phyloP scores from a whole-genome alignment of 2,329 filamentous ascomycete species.

The Exserohilum turcica region DNA sequence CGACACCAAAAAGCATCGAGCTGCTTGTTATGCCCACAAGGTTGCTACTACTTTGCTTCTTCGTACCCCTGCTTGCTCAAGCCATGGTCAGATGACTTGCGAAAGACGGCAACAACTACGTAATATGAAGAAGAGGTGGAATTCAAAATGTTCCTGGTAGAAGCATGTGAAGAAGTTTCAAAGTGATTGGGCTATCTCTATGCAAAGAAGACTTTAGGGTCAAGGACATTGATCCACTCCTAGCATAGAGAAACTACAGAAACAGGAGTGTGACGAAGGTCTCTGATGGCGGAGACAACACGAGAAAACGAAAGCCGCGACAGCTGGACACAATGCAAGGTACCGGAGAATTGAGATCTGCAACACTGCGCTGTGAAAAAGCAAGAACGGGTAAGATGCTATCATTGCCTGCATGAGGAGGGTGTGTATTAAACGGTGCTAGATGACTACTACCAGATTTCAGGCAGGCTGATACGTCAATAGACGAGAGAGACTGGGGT shows the following conservation, averaged over 20 bases:
- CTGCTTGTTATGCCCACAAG: not conserved
- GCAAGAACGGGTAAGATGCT: not conserved
- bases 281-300: not conserved
- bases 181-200: no score
- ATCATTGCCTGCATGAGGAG: not conserved
- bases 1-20: no score
- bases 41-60: not conserved
- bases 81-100: not conserved
- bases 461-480: not conserved
- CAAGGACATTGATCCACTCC: no score
- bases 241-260: no score
- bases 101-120: not conserved
- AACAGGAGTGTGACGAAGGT: no score
- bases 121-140: not conserved
- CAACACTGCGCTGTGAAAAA: not conserved
- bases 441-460: not conserved
- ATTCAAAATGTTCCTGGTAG: not conserved
- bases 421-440: not conserved
- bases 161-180: no score
- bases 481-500: not conserved
- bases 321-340: no score
- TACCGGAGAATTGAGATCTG: not conserved
- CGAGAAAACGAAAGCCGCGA: no score
- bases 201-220: no score
- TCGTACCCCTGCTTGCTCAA: not conserved